A percentile compares a stretch with the other conserved stretches of the same genome.
phyloP scores from a whole-genome alignment of 2,329 filamentous ascomycete species.

The Gremmenia infestans region DNA sequence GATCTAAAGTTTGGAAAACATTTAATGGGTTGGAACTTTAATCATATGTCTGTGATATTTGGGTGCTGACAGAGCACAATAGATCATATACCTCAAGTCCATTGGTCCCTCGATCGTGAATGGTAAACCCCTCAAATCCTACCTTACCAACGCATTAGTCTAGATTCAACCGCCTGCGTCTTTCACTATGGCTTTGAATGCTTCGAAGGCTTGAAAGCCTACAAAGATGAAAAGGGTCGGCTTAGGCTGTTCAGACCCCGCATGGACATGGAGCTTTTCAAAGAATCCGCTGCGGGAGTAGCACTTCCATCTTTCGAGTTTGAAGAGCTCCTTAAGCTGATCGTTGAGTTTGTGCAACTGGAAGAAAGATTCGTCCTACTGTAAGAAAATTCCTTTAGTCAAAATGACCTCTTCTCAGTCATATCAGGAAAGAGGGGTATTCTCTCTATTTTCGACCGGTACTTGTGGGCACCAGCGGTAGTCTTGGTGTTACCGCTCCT shows the following conservation, averaged over 20 bases:
- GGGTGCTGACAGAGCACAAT: not conserved
- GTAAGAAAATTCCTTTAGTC: not conserved
- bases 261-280: constrained; percentile 93
- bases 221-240: constrained; percentile 75
- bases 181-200: not conserved
- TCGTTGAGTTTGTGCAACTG: constrained; percentile 71
- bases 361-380: constrained; percentile 82
- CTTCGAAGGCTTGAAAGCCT: constrained; percentile 46
- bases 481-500: constrained; percentile 87
- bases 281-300: constrained; percentile 86
- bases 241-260: constrained; percentile 77
- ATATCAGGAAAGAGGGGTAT: constrained; percentile 73
- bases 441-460: constrained; percentile 93
- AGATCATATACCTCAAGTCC: not conserved
- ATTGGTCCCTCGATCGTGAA: not conserved
- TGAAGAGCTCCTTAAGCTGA: constrained; percentile 70
- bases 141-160: not conserved
- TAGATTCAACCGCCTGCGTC: not conserved
- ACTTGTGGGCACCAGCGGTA: constrained; percentile 94
- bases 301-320: constrained; percentile 82
- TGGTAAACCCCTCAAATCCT: not conserved
- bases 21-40: not conserved
- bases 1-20: not conserved
- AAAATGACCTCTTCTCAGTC: not conserved
- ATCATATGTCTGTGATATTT: not conserved